Base-by-base conservation (phyloP, 2,329 filamentous ascomycete genomes). In the Trichoderma pleuroti region DNA sequence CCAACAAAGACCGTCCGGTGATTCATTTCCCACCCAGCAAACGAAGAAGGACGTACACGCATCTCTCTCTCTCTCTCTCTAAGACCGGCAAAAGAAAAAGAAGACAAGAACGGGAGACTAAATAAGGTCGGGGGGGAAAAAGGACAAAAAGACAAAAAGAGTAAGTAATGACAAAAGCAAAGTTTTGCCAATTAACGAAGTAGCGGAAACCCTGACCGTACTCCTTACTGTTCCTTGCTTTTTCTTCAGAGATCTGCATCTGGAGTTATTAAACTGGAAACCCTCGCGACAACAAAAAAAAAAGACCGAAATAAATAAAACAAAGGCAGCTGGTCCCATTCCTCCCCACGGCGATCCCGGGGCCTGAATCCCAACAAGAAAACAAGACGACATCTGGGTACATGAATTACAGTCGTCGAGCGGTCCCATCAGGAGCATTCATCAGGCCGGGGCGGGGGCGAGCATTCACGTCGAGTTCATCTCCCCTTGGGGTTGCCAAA, bases 401-500 rank as follows among this genome's bases (percentile, higher is more conserved):
- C 30, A 21, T 24, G 42, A 28, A 66, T 56, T 46, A 67, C 54
- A 34, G 56, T 61, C 65, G 65, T 60, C 59, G 56, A 39, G 59
- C 36, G 49, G 70, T 60, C 54, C 59, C 64, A 49, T 60, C 65
- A 30, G 56, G 46, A 61, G 66, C 63, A 32, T 32, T 28, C 49
- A 52, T 62, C 67, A 42, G 60, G 56, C 46, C 34, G 30, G 30
- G 61, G 61, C 54, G 39, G 39, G 30, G 70, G 49, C 39, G 54
- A 24, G 36, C 28, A 59, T 24, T 57, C 57, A 57, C 24, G 65
- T 14, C 21, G 59, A 60, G 70, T 42, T 72, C 80, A 82, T 80
- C 81, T 79, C 76, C 78, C 78, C 76, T 79, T 82, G 70, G 76
- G 75, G 65, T 78, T 82, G 71, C 77, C 73, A 73, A 81, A 81